Conservation (phyloP, 441 rosid species). For the Syzygium syzygioides region DNA sequence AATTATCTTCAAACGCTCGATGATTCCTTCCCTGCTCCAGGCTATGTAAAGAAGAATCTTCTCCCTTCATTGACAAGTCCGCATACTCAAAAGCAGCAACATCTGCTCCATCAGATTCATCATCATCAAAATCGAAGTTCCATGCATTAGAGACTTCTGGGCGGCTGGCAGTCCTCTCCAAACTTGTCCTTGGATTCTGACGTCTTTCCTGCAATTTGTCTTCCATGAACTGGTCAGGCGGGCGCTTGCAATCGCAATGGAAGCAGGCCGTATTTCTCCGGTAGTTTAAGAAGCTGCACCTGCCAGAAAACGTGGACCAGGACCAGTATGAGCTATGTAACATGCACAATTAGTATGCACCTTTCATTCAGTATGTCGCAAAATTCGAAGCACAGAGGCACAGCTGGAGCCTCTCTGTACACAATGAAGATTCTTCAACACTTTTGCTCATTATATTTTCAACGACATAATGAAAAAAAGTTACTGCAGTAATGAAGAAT, state of each 20-base stretch:
- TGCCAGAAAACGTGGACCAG: constrained; percentile 27
- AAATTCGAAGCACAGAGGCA: neutral
- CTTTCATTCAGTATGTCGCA: neutral
- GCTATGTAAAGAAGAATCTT: constrained; percentile 17
- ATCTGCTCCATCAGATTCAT: constrained; percentile 97
- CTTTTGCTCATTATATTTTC: neutral
- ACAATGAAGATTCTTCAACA: neutral
- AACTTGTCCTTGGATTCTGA: constrained; percentile 29
- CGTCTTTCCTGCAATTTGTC: constrained; percentile 46
- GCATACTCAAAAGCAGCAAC: constrained; percentile 89
- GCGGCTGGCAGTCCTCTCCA: constrained; percentile 34
- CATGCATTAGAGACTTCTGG: constrained; percentile 79
- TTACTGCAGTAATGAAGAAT: neutral
- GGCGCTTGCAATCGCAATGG: constrained; percentile 96
- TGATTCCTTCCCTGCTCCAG: constrained; percentile 26
- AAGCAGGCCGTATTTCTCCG: constrained; percentile 87
- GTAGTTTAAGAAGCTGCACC: constrained; percentile 95
- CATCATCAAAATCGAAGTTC: constrained; percentile 95
- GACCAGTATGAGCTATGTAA: neutral
- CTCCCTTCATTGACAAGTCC: constrained; percentile 42
- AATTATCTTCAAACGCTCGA: constrained; percentile 36
- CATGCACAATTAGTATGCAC: constrained; percentile 9
- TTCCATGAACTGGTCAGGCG: constrained; percentile 66
- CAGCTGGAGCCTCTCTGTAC: neutral
- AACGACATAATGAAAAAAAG: neutral